A percentile compares a stretch with the other conserved stretches of the same genome.
These are phyloP conservation scores for Fusarium oligoseptatum DNA, from an alignment of 2,329 filamentous ascomycete species.

Conservation along the genomic window DNA sequence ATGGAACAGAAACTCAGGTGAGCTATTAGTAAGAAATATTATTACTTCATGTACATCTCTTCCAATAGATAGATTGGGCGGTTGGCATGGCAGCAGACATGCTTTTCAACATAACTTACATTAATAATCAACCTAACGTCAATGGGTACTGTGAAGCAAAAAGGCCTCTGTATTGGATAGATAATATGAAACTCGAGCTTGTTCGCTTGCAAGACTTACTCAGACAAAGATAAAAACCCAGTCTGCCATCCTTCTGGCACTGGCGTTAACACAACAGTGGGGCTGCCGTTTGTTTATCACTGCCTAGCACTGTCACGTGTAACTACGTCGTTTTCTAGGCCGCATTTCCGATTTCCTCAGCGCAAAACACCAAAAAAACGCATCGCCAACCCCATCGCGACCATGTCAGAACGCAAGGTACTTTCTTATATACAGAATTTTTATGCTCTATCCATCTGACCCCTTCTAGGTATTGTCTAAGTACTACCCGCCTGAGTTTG, in stretches of 20 bases:
- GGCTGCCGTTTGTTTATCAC: background rate
- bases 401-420: constrained; percentile 82
- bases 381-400: background rate
- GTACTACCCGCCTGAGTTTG: constrained; percentile 49
- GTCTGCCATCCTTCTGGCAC: background rate
- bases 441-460: no score
- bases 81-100: background rate
- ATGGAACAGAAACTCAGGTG: background rate
- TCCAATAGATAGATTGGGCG: background rate
- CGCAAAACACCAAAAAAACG: background rate
- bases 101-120: background rate
- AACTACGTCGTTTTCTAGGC: background rate
- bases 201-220: background rate
- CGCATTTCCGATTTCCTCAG: background rate
- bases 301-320: background rate
- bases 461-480: constrained; percentile 48
- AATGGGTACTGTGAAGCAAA: background rate
- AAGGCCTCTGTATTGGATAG: background rate
- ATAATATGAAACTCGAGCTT: background rate
- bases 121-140: background rate
- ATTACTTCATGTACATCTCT: background rate
- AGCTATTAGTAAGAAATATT: background rate
- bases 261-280: background rate
- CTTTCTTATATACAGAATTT: no score
- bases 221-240: background rate